These are phyloP conservation scores for Acanthamoeba triangularis DNA, from an alignment of 208 protist genomes.

Conservation along the genomic window DNA sequence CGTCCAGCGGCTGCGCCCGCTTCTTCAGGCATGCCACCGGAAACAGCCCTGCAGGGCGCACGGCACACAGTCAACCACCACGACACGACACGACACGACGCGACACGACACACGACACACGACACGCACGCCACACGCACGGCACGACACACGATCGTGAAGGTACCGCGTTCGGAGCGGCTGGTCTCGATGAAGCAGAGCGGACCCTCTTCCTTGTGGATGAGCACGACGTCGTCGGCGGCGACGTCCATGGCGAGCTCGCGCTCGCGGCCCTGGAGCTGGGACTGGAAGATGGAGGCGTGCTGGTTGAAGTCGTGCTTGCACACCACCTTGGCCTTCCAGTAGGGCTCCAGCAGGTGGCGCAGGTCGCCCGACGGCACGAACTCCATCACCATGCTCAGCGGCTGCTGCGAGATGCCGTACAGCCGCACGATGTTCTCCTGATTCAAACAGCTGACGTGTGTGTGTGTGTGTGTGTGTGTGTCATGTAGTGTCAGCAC, in stretches of 20 bases:
- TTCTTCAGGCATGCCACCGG: conserved; percentile 9
- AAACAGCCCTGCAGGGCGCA: not conserved
- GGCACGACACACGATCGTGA: not conserved
- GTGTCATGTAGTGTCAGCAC: not conserved
- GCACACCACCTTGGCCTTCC: conserved; percentile 37
- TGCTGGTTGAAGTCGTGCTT: conserved; percentile 59
- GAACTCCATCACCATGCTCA: conserved; percentile 84
- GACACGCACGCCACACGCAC: not conserved
- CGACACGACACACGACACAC: not conserved
- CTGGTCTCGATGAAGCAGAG: conserved; percentile 62
- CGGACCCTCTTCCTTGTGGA: conserved; percentile 18
- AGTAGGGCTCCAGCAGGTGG: conserved; percentile 64
- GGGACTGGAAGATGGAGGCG: not conserved
- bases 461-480: too few species aligned
- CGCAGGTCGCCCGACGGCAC: conserved; percentile 80
- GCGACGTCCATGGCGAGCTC: not conserved
- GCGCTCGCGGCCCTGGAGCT: not conserved
- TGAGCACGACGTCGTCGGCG: conserved; percentile 14
- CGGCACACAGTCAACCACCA: not conserved
- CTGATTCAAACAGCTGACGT: conserved; percentile 73
- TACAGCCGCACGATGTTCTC: conserved; percentile 81
- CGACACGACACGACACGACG: not conserved
- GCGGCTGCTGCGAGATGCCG: conserved; percentile 80
- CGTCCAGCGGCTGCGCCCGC: not conserved
- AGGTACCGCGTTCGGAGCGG: conserved; percentile 40